Conservation (phyloP, 345 rosid species). For the Eucalyptus regnans region DNA sequence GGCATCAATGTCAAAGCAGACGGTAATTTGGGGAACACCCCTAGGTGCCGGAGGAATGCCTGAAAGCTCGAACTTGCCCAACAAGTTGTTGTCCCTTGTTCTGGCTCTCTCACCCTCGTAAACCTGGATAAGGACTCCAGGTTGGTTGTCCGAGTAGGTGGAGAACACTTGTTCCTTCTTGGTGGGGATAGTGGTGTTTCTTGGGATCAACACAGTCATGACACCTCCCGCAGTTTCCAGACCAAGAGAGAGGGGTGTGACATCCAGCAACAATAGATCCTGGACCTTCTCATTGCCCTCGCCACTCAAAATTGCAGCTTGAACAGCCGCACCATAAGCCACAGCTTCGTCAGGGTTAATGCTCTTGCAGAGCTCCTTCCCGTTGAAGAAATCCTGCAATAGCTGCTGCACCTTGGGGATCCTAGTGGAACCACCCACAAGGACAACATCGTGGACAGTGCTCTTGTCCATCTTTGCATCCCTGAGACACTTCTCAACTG, state of each 20-base stretch:
- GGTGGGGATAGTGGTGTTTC: conserved; percentile 73
- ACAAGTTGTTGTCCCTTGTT: conserved; percentile 60
- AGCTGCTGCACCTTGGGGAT: conserved; percentile 67
- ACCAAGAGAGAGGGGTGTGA: conserved; percentile 58
- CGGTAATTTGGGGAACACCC: conserved; percentile 72
- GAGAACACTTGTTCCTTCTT: conserved; percentile 75
- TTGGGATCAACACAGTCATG: conserved; percentile 57
- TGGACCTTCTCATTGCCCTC: conserved; percentile 79
- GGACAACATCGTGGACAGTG: conserved; percentile 47
- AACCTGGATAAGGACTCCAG: conserved; percentile 64
- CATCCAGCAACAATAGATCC: conserved; percentile 54
- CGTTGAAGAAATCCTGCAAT: conserved; percentile 56
- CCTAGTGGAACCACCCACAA: conserved; percentile 61
- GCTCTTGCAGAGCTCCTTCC: conserved; percentile 69
- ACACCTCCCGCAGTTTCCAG: conserved; percentile 72
- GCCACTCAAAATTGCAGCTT: conserved; percentile 69
- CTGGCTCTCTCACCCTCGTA: conserved; percentile 73
- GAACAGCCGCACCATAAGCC: conserved; percentile 79
- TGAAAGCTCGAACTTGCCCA: conserved; percentile 67
- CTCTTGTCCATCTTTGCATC: conserved; percentile 75
- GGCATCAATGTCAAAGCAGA: conserved; percentile 73
- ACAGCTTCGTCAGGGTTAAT: conserved; percentile 80
- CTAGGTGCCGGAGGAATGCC: conserved; percentile 82
- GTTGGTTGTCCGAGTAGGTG: conserved; percentile 65
- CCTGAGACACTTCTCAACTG: conserved; percentile 62